phyloP scores from a whole-genome alignment of 2,329 filamentous ascomycete genomes.

The Delphinella strobiligena region DNA sequence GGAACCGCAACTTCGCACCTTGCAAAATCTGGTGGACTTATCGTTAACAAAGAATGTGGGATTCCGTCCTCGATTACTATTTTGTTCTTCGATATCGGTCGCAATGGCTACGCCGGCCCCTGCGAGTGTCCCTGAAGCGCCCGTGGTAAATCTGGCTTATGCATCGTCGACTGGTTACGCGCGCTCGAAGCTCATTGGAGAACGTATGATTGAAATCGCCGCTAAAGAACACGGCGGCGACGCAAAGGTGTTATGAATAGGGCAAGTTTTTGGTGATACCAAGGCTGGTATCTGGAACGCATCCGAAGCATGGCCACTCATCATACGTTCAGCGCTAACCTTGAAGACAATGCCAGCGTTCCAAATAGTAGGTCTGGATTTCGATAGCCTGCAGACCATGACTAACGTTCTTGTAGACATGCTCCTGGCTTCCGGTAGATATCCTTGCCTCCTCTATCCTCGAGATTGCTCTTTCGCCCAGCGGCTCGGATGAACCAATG shows the following conservation, averaged over 20 bases:
- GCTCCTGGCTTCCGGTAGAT: conserved; percentile 6
- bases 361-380: conserved; percentile 20
- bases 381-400: background rate
- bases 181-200: conserved; percentile 12
- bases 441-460: conserved; percentile 2
- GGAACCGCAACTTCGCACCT: conserved; percentile 34
- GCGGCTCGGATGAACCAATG: background rate
- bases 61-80: conserved; percentile 27
- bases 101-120: conserved; percentile 11
- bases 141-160: conserved; percentile 8
- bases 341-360: conserved; percentile 34
- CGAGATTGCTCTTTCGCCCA: background rate
- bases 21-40: conserved; percentile 13
- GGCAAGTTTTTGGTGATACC: conserved; percentile 39
- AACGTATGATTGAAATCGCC: conserved; percentile 8
- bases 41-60: background rate
- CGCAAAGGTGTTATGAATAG: conserved; percentile 19
- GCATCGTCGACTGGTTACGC: conserved; percentile 13
- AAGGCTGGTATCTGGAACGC: conserved; percentile 35
- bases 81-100: conserved; percentile 39
- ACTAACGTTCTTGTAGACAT: background rate
- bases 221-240: conserved; percentile 10
- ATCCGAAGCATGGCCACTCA: conserved; percentile 38
- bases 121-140: conserved; percentile 4
- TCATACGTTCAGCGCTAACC: conserved; percentile 33